These are phyloP conservation scores for Barnettozyma pratensis DNA, from an alignment of 805 yeast genomes.

Conservation along the genomic window DNA sequence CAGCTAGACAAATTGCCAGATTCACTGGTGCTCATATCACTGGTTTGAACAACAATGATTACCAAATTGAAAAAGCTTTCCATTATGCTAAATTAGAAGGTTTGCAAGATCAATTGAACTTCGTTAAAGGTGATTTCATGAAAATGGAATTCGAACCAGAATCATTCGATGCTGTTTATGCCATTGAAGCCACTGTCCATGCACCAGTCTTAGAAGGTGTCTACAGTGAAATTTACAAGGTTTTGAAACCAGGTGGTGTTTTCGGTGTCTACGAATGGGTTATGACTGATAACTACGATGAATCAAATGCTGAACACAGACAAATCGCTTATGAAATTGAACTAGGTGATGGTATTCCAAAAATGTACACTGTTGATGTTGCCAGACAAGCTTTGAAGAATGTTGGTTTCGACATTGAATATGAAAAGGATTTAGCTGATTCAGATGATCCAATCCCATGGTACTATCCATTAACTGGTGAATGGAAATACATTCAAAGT, in stretches of 20 bases:
- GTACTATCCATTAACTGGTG: constrained; percentile 96
- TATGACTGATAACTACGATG: constrained; percentile 92
- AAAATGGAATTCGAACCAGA: constrained; percentile 93
- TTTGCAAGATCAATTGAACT: constrained; percentile 67
- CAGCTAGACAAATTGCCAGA: constrained; percentile 92
- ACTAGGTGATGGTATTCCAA: constrained; percentile 98
- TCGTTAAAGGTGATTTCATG: constrained; percentile 98
- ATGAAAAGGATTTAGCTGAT: constrained; percentile 79
- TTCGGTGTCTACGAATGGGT: constrained; percentile 99
- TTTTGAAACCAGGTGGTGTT: constrained; percentile 94
- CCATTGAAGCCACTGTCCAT: constrained; percentile 98
- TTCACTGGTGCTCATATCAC: constrained; percentile 83
- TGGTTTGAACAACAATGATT: constrained; percentile 95
- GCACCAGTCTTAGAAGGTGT: constrained; percentile 97
- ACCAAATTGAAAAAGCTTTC: constrained; percentile 89
- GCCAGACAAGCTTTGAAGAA: constrained; percentile 81
- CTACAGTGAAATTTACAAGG: constrained; percentile 89
- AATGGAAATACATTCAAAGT: constrained; percentile 81
- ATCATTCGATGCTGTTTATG: constrained; percentile 93
- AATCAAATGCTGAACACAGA: constrained; percentile 81
- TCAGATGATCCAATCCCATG: constrained; percentile 83
- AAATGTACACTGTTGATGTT: constrained; percentile 82
- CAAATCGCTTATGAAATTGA: constrained; percentile 95
- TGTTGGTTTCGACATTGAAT: constrained; percentile 82
- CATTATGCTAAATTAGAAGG: constrained; percentile 64